A percentile compares a stretch with the other conserved stretches of the same genome.
Evolutionary conservation across 768 basidiomycete genomes (phyloP).

Genomic region (Lactifluus pinguis): DNA sequence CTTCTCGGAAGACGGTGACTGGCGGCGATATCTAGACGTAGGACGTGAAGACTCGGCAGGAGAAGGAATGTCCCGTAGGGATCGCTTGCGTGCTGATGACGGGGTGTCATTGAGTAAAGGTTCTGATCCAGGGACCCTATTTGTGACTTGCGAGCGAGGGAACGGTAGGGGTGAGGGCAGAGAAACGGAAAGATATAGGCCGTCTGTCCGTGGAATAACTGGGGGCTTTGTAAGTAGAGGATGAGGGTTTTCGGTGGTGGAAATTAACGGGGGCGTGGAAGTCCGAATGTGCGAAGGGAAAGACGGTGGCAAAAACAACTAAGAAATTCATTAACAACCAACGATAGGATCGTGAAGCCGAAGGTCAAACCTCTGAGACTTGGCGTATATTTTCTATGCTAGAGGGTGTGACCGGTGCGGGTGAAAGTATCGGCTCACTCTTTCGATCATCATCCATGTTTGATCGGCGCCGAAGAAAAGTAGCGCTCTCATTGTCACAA

Average conservation of each 20-base stretch:
- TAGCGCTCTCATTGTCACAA: background rate
- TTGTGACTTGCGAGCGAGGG: constrained; percentile 5
- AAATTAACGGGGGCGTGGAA: constrained; percentile 6
- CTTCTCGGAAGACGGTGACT: background rate
- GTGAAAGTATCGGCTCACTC: background rate
- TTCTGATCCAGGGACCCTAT: background rate
- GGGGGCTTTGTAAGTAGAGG: constrained; percentile 8
- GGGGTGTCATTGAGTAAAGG: background rate
- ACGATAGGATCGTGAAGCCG: background rate
- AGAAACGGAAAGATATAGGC: background rate
- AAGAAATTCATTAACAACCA: background rate
- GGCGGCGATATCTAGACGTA: background rate
- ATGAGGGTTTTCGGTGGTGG: background rate
- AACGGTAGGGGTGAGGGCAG: constrained; percentile 8
- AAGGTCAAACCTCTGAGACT: constrained; percentile 10
- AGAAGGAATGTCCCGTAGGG: background rate
- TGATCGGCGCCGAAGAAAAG: background rate
- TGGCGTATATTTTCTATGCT: constrained; percentile 2
- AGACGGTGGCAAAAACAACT: constrained; percentile 16
- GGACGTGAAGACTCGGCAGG: background rate
- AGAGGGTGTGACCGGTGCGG: background rate
- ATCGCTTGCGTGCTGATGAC: background rate
- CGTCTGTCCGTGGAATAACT: background rate
- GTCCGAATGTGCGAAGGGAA: constrained; percentile 16
- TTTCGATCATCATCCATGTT: background rate